Conservation (phyloP, 2,329 filamentous ascomycete species). For the Diaporthe amygdali region DNA sequence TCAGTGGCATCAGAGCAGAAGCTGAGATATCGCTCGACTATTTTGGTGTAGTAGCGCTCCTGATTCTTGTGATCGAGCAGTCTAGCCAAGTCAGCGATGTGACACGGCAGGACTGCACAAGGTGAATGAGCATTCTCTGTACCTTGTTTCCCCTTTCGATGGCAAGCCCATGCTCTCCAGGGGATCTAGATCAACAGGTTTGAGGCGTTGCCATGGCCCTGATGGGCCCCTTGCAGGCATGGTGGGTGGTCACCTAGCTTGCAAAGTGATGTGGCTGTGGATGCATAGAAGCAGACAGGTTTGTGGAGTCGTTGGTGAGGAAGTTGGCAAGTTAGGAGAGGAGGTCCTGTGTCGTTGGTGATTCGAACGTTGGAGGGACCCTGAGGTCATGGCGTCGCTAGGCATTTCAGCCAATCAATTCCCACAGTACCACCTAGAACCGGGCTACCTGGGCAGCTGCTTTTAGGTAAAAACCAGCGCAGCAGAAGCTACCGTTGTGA, state of each 20-base stretch:
- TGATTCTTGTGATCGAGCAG: constrained; percentile 78
- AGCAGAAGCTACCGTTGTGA: too few relatives aligned
- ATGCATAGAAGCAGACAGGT: background rate
- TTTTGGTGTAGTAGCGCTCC: constrained; percentile 84
- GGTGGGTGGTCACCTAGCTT: background rate
- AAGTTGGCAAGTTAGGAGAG: background rate
- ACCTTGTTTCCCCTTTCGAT: constrained; percentile 91
- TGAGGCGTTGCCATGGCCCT: constrained; percentile 72
- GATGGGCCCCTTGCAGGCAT: constrained; percentile 44
- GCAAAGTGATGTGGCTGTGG: background rate
- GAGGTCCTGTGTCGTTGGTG: background rate
- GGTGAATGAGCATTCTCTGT: constrained; percentile 28
- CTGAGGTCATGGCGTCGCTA: background rate
- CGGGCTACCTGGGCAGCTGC: too few relatives aligned
- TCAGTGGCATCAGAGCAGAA: constrained; percentile 81
- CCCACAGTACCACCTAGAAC: background rate
- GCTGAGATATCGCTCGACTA: constrained; percentile 86
- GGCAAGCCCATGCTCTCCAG: constrained; percentile 84
- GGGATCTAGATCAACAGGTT: constrained; percentile 75
- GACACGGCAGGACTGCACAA: background rate
- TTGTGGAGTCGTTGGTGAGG: background rate
- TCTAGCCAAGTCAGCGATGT: constrained; percentile 44
- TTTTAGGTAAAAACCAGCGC: too few relatives aligned
- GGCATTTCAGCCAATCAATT: background rate
- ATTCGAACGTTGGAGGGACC: background rate